phyloP scores from a whole-genome alignment of 768 basidiomycete species.

The Termitomyces sp. region DNA sequence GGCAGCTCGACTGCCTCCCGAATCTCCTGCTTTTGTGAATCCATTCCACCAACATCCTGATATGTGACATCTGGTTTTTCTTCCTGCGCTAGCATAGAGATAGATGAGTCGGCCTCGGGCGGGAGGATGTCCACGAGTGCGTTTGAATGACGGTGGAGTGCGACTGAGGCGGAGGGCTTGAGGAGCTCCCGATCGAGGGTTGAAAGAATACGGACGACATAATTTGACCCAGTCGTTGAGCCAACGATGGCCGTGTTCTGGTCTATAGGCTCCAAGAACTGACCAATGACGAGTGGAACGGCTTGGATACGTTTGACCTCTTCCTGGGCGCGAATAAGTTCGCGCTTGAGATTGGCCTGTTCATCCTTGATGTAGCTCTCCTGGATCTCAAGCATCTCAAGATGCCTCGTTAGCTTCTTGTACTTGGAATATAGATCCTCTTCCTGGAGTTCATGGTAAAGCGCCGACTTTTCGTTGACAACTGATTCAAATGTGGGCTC shows the following conservation, averaged over 20 bases:
- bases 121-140: constrained; percentile 97
- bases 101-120: constrained; percentile 97
- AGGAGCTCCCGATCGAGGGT: constrained; percentile 95
- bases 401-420: constrained; percentile 92
- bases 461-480: constrained; percentile 81
- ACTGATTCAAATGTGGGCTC: constrained; percentile 89
- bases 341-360: constrained; percentile 94
- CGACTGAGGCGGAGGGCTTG: constrained; percentile 95
- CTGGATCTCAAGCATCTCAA: constrained; percentile 91
- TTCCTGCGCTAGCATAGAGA: constrained; percentile 89
- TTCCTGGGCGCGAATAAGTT: constrained; percentile 97
- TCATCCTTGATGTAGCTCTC: constrained; percentile 99
- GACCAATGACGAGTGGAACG: constrained; percentile 97
- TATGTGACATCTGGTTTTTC: constrained; percentile 95
- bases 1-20: constrained; percentile 97
- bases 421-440: constrained; percentile 97
- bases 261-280: constrained; percentile 98
- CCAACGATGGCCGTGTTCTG: constrained; percentile 96
- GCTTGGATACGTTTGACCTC: constrained; percentile 99
- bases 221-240: constrained; percentile 96
- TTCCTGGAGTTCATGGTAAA: constrained; percentile 81
- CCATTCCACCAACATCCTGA: constrained; percentile 95
- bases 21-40: constrained; percentile 97
- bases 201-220: constrained; percentile 94
- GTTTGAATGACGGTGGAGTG: constrained; percentile 98